Evolutionary conservation across 1,139 yeast species (phyloP), one percentile per base, ranked within the genome.

Genomic region (Blastobotrys serpentis): DNA sequence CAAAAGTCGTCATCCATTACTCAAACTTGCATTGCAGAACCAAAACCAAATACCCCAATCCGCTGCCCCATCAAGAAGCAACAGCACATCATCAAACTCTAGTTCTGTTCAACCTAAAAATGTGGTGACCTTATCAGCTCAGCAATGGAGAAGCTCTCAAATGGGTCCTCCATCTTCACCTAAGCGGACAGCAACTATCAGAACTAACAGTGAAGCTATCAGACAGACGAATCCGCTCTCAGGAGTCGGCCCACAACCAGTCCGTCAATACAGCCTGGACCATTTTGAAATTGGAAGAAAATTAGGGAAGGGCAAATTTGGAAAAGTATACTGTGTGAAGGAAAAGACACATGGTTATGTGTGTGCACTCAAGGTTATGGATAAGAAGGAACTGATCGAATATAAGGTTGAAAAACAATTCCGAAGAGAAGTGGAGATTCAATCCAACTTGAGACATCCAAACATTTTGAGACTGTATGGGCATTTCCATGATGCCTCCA

Each of bases 291-390:
- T 92, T 41, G 98, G 98, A 10, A 78, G 84, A 48, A 82, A 86
- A 50, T 74, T 92, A 33, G 98, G 98, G 0, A 88, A 87, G 63
- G 98, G 98, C 2, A 89, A 89, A 65, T 81, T 90, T 59, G 98
- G 98, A 2, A 82, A 81, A 57, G 98, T 92, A 0, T 90, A 89
- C 66, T 86, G 96, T 61, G 98, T 86, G 11, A 76, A 78, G 52
- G 97, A 90, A 63, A 82, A 78, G 57, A 60, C 69, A 25, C 77
- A 88, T 0, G 95, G 95, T 1, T 86, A 80, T 59, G 74, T 92
- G 1, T 86, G 95, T 65, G 98, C 98, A 0, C 70, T 92, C 57
- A 92, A 92, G 63, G 95, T 85, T 4, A 87, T 92, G 96, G 81
- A 83, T 53, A 90, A 89, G 67, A 73, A 74, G 44, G 97, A 89